phyloP scores from a whole-genome alignment of 495 filamentous ascomycete species.

The Chlorociboria aeruginascens region DNA sequence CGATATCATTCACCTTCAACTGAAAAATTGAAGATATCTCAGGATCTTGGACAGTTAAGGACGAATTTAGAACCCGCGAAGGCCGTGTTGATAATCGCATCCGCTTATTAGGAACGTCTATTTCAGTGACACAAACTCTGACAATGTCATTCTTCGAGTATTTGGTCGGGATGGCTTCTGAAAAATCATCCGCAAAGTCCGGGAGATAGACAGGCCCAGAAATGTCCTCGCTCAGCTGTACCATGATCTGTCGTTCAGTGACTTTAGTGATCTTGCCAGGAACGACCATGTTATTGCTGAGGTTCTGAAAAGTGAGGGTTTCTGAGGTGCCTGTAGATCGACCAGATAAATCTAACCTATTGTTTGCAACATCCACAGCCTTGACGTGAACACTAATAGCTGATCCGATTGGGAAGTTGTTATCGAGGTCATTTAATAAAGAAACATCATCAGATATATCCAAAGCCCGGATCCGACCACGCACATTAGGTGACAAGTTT shows the following conservation, averaged over 20 bases:
- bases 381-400: constrained; percentile 70
- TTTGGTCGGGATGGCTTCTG: constrained; percentile 48
- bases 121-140: constrained; percentile 64
- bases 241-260: constrained; percentile 67
- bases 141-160: constrained; percentile 76
- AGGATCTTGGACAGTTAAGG: constrained; percentile 67
- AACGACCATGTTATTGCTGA: constrained; percentile 67
- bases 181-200: constrained; percentile 79
- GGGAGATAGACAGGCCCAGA: constrained; percentile 63
- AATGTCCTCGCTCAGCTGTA: constrained; percentile 69
- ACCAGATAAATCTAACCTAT: constrained; percentile 72
- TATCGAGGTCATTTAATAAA: constrained; percentile 57
- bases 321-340: constrained; percentile 38
- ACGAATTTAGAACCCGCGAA: constrained; percentile 79
- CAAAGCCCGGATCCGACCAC: constrained; percentile 66
- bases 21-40: constrained; percentile 59
- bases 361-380: constrained; percentile 57
- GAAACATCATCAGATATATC: constrained; percentile 81
- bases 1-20: constrained; percentile 63
- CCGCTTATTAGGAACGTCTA: constrained; percentile 76
- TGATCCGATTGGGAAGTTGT: constrained; percentile 79
- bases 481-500: constrained; percentile 80
- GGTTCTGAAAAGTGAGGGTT: constrained; percentile 49
- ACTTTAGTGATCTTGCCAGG: constrained; percentile 76
- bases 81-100: constrained; percentile 72